phyloP scores from a whole-genome alignment of 2,329 filamentous ascomycete species.

The Fusarium marasasianum region DNA sequence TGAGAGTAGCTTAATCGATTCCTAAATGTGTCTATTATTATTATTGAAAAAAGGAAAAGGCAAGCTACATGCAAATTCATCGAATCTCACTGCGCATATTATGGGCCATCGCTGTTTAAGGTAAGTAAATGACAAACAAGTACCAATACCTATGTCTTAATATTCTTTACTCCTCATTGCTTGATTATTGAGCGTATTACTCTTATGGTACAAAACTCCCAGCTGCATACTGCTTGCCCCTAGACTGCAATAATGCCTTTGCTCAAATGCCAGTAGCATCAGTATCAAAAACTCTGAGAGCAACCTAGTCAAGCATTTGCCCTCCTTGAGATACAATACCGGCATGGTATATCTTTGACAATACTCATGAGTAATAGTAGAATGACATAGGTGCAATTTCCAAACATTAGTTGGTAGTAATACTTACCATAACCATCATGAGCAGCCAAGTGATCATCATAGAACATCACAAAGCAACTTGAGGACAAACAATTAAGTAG shows the following conservation, averaged over 20 bases:
- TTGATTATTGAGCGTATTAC: background rate
- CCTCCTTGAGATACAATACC: background rate
- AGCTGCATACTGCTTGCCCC: background rate
- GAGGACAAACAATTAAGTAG: conserved; percentile 1
- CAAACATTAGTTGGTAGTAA: background rate
- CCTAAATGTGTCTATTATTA: background rate
- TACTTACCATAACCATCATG: too few species aligned
- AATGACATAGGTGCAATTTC: too few species aligned
- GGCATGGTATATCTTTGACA: too few species aligned
- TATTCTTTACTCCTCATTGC: too few species aligned
- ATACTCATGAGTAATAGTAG: too few species aligned
- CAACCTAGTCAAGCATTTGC: background rate
- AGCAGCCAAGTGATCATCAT: background rate
- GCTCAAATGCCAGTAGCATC: accelerated
- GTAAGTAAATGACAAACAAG: background rate
- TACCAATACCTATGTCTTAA: background rate
- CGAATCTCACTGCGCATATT: background rate
- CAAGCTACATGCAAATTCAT: background rate
- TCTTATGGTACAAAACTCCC: accelerated
- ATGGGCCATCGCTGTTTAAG: background rate
- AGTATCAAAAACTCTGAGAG: background rate
- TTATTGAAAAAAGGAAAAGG: background rate
- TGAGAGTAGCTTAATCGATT: background rate
- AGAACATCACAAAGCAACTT: background rate
- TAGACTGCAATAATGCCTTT: background rate